Evolutionary conservation across 139 green algal species (phyloP), one percentile per base, ranked within the genome.

Genomic region (Cymbomonas tetramitiformis): DNA sequence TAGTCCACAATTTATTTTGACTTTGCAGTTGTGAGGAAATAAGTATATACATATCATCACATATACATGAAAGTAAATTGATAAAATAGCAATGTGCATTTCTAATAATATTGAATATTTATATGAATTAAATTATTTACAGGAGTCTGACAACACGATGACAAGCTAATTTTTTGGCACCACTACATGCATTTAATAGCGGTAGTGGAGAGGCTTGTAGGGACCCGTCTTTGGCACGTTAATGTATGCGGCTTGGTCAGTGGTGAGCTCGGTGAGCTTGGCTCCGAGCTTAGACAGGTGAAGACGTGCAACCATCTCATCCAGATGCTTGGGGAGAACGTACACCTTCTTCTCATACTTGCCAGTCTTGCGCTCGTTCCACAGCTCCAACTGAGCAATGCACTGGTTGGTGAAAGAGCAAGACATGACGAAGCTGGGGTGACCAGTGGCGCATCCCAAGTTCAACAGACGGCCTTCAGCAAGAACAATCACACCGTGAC

Each of bases 371-470:
- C 72, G 72, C 81, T 99, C 92, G 65, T 93, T 97, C 92, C 92
- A 99, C 34, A 99, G 86, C 83, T 99, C 92, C 64, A 99, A 77
- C 85, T 98, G 90, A 18, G 92, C 92, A 70, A 99, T 99, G 12
- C 93, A 82, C 75, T 87, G 70, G 84, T 99, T 99, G 67, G 92
- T 98, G 87, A 99, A 99, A 29, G 89, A 97, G 85, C 92, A 99
- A 19, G 84, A 95, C 92, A 99, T 99, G 46, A 99, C 92, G 65
- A 99, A 99, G 23, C 77, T 91, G 54, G 92, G 92, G 79, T 99
- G 92, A 62, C 92, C 92, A 31, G 92, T 99, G 72, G 92, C 92
- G 71, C 92, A 99, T 61, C 92, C 92, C 77, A 99, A 75, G 89
- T 99, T 99, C 55, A 99, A 84, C 62, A 99, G 81, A 72, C 92